Evolutionary conservation across 345 rosid genomes (phyloP).

Genomic region (Camelina laxa): DNA sequence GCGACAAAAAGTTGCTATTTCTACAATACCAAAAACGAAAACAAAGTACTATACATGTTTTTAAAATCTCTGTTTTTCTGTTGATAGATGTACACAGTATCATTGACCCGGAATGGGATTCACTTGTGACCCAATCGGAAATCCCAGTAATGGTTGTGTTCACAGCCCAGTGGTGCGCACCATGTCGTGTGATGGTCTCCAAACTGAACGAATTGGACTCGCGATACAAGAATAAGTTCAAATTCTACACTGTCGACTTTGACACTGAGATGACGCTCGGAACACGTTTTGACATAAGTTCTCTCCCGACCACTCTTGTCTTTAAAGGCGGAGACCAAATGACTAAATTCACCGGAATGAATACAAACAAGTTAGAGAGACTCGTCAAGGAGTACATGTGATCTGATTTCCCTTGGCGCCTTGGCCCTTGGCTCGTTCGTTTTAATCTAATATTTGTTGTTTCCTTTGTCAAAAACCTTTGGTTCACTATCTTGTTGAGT

Average conservation of each 20-base stretch:
- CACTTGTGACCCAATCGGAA: neutral
- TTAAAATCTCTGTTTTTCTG: neutral
- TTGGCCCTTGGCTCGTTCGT: neutral
- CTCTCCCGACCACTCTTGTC: neutral
- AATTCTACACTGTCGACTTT: neutral
- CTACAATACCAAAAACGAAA: neutral
- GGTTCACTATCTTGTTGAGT: neutral
- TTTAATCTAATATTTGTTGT: neutral
- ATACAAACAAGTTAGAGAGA: neutral
- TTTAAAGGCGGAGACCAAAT: neutral
- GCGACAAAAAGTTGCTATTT: neutral
- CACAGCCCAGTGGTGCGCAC: neutral
- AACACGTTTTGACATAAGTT: neutral
- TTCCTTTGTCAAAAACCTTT: neutral
- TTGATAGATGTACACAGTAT: neutral
- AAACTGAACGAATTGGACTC: neutral
- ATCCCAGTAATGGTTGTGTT: neutral
- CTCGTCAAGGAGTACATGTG: neutral
- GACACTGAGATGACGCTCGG: neutral
- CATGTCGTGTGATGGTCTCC: neutral
- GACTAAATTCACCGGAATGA: neutral
- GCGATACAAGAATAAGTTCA: neutral
- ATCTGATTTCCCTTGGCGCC: neutral
- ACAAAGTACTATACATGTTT: neutral
- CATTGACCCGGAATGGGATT: neutral